These are phyloP conservation scores for Aspergillus sp. DNA, from an alignment of 2,329 filamentous ascomycete species.

Conservation along the genomic window DNA sequence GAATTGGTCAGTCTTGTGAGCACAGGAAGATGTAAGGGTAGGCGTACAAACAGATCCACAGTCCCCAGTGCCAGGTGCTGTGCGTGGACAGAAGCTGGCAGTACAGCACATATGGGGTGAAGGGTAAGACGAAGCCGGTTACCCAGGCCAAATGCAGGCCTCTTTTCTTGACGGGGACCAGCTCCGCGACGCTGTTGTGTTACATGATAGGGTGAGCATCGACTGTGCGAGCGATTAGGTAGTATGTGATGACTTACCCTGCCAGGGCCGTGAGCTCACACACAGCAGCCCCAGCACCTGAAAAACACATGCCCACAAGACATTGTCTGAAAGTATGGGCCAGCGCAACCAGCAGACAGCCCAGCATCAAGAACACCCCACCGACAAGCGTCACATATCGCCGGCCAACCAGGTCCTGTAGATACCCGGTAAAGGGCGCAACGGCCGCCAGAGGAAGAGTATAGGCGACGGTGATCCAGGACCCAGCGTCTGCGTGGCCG, in stretches of 20 bases:
- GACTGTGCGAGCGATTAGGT: neutral
- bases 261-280: neutral
- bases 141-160: neutral
- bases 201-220: neutral
- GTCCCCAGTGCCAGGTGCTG: neutral
- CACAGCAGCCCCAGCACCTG: neutral
- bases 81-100: neutral
- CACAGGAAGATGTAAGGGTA: neutral
- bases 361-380: neutral
- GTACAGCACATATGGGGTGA: slow-evolving; percentile 1
- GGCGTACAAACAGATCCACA: slow-evolving; percentile 1
- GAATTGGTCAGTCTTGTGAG: neutral
- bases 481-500: neutral
- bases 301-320: slow-evolving; percentile 1
- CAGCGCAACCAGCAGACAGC: neutral
- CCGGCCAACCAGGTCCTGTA: slow-evolving; percentile 1
- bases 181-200: neutral
- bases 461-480: slow-evolving; percentile 3
- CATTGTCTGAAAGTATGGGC: neutral
- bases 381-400: neutral
- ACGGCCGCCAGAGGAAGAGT: neutral
- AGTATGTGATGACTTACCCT: neutral
- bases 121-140: neutral
- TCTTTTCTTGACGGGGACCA: neutral
- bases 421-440: neutral